Base-by-base conservation (phyloP, 2,329 filamentous ascomycete species). In the Truncatella angustata region DNA sequence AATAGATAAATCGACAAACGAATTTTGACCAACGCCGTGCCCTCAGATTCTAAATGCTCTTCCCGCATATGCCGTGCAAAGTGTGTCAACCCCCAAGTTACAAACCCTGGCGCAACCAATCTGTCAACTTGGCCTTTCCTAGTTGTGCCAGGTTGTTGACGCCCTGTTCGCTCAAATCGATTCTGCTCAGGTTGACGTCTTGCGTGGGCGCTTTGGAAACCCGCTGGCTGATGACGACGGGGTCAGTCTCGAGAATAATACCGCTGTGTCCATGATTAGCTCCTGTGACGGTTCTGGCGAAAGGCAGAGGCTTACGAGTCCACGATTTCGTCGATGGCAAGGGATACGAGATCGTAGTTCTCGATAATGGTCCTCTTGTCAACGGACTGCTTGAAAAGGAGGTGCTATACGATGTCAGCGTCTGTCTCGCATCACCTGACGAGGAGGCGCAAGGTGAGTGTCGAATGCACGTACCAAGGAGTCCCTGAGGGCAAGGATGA, bases 331-430 rank as follows among this genome's bases (percentile, higher is more conserved):
- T 99, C 94, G 58, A 99, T 90, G 40, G 92, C 90, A 50, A 99
- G 84, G 12, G 91, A 89, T 56, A 97, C 90, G 20, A 97, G 82
- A 72, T 97, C 94, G 78, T 97, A 99, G 81, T 97, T 97, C 75
- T 99, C 94, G 66, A 97, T 87, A 60, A 97, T 91, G 53, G 94
- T 97, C 60, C 94, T 87, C 81, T 97, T 97, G 77, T 99, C 94
- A 47, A 95, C 92, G 30, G 91, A 91, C 81, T 95, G 93, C 73
- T 91, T 96, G 60, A 44, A 44, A 10, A 44, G 40, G n/a, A 44
- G 40, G 40, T 44, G 40, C 40, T 44, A 23, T 12, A 9, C 23
- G n/a, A 44, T 3, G 40, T 44, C 16, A 44, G 40, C 4, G 7
- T 21, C 20, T 21, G 37, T 40, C n/a, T 40, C 37, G 24, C 23